These are phyloP conservation scores for Hypsizygus ulmarius DNA, from an alignment of 1,284 basidiomycete species.

Conservation along the genomic window DNA sequence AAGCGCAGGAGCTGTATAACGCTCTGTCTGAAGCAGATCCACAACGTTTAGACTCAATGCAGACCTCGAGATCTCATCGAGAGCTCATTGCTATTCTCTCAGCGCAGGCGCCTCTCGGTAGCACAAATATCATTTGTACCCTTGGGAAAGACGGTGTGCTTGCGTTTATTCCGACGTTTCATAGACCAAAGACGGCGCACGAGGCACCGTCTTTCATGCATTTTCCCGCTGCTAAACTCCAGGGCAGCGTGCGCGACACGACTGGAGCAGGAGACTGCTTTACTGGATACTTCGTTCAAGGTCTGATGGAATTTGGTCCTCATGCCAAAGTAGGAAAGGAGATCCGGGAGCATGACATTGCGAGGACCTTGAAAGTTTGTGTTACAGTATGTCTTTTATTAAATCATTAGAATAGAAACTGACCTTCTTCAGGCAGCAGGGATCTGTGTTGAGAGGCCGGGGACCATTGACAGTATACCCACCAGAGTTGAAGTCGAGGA, in stretches of 20 bases:
- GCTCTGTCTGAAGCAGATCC: slow-evolving; percentile 20
- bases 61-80: slow-evolving; percentile 13
- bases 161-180: slow-evolving; percentile 32
- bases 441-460: slow-evolving; percentile 53
- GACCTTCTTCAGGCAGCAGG: slow-evolving; percentile 44
- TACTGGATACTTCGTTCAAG: slow-evolving; percentile 54
- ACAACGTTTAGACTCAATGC: slow-evolving; percentile 1
- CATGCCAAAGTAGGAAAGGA: slow-evolving; percentile 23
- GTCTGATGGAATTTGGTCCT: slow-evolving; percentile 43
- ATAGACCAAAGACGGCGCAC: slow-evolving; percentile 17
- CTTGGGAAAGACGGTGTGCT: slow-evolving; percentile 50
- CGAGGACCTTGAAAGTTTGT: slow-evolving; percentile 34
- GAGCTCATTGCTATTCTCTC: slow-evolving; percentile 26
- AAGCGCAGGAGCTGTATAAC: slow-evolving; percentile 40
- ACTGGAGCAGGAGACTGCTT: slow-evolving; percentile 64
- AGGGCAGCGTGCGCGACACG: slow-evolving; percentile 44
- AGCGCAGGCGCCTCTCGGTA: slow-evolving; percentile 22
- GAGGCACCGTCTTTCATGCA: slow-evolving; percentile 31
- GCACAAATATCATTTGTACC: slow-evolving; percentile 53
- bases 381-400: slow-evolving; percentile 35
- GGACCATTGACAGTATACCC: slow-evolving; percentile 57
- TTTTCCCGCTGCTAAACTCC: slow-evolving; percentile 43
- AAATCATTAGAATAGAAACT: neutral
- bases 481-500: slow-evolving; percentile 36
- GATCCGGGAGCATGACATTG: slow-evolving; percentile 33